Evolutionary conservation across 805 yeast species (phyloP), one percentile per base, ranked within the genome.

Genomic region (Starmerella sp.): DNA sequence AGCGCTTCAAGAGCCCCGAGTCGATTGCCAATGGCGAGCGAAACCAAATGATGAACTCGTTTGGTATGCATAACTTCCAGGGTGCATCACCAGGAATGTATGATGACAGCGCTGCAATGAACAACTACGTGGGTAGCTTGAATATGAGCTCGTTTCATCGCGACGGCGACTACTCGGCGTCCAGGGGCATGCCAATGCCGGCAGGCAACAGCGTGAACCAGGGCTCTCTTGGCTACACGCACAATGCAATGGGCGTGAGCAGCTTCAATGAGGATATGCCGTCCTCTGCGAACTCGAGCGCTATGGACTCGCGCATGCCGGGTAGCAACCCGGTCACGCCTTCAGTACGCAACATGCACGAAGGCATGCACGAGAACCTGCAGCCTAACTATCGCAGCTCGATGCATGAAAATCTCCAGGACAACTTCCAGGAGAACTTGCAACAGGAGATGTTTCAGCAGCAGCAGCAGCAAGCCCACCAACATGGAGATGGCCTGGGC

Each of bases 381-480:
- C 39, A 15, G 17, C 28, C n/a, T 15, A 15, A 5, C n/a, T 46
- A 15, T 29, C 49, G 17, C 13, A 39, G 34, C 9, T 46, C 49
- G 6, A 14, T 32, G 31, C 49, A 46, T 29, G 44, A 43, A 10
- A 22, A 14, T 14, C 43, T 30, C 8, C 41, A 34, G 43, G 48
- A 52, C 10, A 48, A 39, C 47, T 30, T 57, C 30, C 56, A 39
- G 14, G 58, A 55, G n/a, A 49, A 54, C 17, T 41, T 57, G 55
- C 63, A 54, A 46, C 51, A 38, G 15, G 60, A 50, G 50, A 52
- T 55, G 56, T 52, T 41, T 52, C 41, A 47, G 46, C 49, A 45
- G 36, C 51, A 47, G 46, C 45, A 59, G 50, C 41, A 47, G 35
- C 49, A 45, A 14, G 22, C 22, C 22, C 22, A 22, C 22, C 51